Base-by-base conservation (phyloP, 2,329 filamentous ascomycete genomes). In the Sphaerulina vaccinii region DNA sequence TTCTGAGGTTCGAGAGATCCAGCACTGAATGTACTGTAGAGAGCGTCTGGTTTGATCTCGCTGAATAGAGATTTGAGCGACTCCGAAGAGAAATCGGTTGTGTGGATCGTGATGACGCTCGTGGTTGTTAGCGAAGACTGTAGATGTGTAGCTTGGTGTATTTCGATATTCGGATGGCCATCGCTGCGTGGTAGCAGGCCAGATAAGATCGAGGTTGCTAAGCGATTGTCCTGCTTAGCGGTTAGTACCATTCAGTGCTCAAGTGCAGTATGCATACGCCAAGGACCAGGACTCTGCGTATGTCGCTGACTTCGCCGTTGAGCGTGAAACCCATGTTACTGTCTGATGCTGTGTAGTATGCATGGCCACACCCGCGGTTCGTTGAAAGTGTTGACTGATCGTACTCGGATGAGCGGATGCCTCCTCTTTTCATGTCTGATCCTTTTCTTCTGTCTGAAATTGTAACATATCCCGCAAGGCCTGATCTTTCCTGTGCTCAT, bases 41-140 rank as follows among this genome's bases (percentile, higher is more conserved):
- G 32, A 36, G 65, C 43, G 40, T 65, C 59, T 19, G 62, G 62
- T 22, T 46, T 37, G 16, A 59, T 19, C n/a, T 27, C 16, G 6
- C 18, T n/a, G 41, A 63, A 55, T 8, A 68, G 37, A 46, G 55
- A 33, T 56, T 51, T 13, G 10, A 72, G 56, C n/a, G 70, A 66
- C 19, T 55, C 15, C 1, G 51, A n/a, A 9, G 67, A 63, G 51
- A 69, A 69, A 41, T 71, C 65, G 24, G 60, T 64, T 22, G 47
- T 55, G 45, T 64, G 58, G 10, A 58, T 23, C 15, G 47, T 47
- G n/a, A 62, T 13, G 11, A 15, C 11, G 18, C 36, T 16, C 3
- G 22, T 37, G 11, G 40, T 18, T 2, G 24, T 19, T 2, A 42
- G 16, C 6, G 41, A 10, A 6, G 52, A 46, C 6, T 48, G 41